Conservation (phyloP, 306 rosid genomes). For the Fragaria vesca region DNA sequence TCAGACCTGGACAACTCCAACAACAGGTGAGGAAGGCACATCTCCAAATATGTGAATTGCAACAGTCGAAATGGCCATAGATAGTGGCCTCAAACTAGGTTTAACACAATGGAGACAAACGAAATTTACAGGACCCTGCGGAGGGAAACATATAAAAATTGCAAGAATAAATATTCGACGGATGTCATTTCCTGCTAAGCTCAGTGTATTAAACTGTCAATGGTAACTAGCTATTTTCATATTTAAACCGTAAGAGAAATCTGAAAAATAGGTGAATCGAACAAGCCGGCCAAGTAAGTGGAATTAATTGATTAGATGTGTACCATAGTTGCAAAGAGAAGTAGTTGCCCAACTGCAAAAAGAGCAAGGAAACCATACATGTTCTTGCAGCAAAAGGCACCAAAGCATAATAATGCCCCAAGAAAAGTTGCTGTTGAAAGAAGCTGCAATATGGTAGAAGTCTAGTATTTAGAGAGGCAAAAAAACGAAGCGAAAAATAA, state of each 20-base stretch:
- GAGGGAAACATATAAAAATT: constrained; percentile 14
- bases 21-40: constrained; percentile 88
- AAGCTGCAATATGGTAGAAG: constrained; percentile 50
- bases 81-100: constrained; percentile 79
- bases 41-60: constrained; percentile 86
- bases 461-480: neutral
- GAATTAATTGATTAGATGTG: constrained; percentile 2
- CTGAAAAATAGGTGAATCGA: neutral
- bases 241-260: neutral
- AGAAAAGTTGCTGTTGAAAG: constrained; percentile 54
- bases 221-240: neutral
- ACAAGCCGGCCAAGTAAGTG: constrained; percentile 9
- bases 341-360: constrained; percentile 69
- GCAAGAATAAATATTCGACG: neutral
- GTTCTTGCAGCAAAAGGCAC: constrained; percentile 66
- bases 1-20: constrained; percentile 79
- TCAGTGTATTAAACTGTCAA: no score
- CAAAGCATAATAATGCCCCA: constrained; percentile 64
- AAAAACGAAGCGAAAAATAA: neutral
- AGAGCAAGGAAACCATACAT: constrained; percentile 70
- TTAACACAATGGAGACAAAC: constrained; percentile 64
- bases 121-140: constrained; percentile 82
- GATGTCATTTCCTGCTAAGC: neutral
- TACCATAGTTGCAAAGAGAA: constrained; percentile 85
- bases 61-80: constrained; percentile 83